A percentile compares a stretch with the other conserved stretches of the same genome.
These are phyloP conservation scores for Citrus trifoliata DNA, from an alignment of 345 rosid species.

Conservation along the genomic window DNA sequence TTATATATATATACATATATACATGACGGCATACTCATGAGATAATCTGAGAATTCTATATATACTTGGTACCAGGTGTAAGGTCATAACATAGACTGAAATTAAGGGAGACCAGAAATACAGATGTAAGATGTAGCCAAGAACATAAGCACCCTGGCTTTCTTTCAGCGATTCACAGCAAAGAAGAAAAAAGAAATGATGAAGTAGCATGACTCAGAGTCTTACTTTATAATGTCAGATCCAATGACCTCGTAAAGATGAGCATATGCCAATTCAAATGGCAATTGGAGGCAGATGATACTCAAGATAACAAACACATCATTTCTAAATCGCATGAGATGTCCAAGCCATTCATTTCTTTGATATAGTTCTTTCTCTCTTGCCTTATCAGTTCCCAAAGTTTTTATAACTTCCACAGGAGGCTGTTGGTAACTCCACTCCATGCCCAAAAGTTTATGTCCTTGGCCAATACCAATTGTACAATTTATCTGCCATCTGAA, in stretches of 20 bases:
- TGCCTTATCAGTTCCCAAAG: conserved; percentile 40
- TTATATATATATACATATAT: no score
- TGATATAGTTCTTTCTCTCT: conserved; percentile 75
- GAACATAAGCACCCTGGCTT: not conserved
- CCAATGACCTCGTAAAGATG: conserved; percentile 69
- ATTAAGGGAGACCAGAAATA: not conserved
- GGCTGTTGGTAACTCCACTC: conserved; percentile 57
- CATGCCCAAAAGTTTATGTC: conserved; percentile 48
- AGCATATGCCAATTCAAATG: conserved; percentile 97
- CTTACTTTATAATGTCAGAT: conserved; percentile 67
- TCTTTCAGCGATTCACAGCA: not conserved
- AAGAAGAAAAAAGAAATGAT: not conserved
- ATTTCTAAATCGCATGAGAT: conserved; percentile 73
- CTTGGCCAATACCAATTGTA: conserved; percentile 59
- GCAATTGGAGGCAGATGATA: conserved; percentile 90
- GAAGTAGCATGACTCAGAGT: conserved; percentile 5
- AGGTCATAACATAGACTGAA: not conserved
- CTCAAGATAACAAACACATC: conserved; percentile 62
- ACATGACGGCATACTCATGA: not conserved
- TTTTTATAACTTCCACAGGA: conserved; percentile 41
- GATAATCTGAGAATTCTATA: no score
- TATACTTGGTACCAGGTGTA: not conserved
- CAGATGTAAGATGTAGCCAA: not conserved
- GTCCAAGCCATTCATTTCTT: conserved; percentile 83
- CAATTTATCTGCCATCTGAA: conserved; percentile 78